A percentile compares a stretch with the other conserved stretches of the same genome.
These are phyloP conservation scores for Vitis hybrid DNA, from an alignment of 177 flowering plant genomes.

Conservation along the genomic window DNA sequence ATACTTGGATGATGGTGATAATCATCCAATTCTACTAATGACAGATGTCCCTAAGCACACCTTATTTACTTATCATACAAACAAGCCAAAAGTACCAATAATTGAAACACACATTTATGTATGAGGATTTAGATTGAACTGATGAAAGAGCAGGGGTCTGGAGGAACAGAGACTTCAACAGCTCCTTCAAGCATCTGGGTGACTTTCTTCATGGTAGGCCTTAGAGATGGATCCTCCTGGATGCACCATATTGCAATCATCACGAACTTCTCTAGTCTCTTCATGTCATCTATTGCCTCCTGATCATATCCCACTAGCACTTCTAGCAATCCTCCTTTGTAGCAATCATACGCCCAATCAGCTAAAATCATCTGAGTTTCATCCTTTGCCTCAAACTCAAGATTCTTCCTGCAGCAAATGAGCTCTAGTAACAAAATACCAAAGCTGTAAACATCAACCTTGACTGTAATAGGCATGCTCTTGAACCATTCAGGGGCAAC, in stretches of 20 bases:
- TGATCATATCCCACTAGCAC: conserved; percentile 22
- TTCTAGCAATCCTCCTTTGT: neutral
- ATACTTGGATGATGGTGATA: too few relatives aligned
- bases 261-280: conserved; percentile 17
- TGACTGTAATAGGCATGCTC: conserved; percentile 26
- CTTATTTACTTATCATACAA: too few relatives aligned
- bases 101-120: too few relatives aligned
- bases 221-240: conserved; percentile 31
- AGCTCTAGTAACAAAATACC: conserved; percentile 36
- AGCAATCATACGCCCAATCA: conserved; percentile 38
- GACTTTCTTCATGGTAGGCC: conserved; percentile 36
- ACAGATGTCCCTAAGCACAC: too few relatives aligned
- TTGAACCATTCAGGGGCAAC: conserved; percentile 42
- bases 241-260: conserved; percentile 33
- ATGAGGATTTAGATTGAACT: conserved; percentile 5
- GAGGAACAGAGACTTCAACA: conserved; percentile 26
- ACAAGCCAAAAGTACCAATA: too few relatives aligned
- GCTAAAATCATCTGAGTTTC: conserved; percentile 13
- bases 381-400: conserved; percentile 1
- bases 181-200: conserved; percentile 35
- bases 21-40: too few relatives aligned
- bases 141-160: conserved; percentile 15
- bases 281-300: conserved; percentile 23
- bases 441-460: conserved; percentile 40
- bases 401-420: conserved; percentile 27